These are phyloP conservation scores for Linnemannia elongata DNA, from an alignment of 192 early-diverging fungal genomes.

Conservation along the genomic window DNA sequence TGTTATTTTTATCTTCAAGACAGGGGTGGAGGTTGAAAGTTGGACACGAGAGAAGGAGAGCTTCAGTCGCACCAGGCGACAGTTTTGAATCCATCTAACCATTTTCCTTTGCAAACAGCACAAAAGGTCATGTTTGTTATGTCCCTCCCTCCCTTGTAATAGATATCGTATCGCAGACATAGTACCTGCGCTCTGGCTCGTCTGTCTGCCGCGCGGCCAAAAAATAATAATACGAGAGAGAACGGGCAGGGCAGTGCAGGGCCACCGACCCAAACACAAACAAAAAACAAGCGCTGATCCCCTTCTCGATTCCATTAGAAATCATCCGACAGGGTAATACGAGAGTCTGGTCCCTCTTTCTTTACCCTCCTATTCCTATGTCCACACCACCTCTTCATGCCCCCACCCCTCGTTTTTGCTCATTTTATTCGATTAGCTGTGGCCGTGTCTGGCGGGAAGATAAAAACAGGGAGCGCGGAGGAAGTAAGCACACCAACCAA, in stretches of 20 bases:
- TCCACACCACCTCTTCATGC: background rate
- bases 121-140: too few relatives aligned
- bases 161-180: background rate
- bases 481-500: background rate
- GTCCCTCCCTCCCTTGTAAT: too few relatives aligned
- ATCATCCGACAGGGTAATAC: background rate
- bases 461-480: background rate
- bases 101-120: too few relatives aligned
- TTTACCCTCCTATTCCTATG: background rate
- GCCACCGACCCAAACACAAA: background rate
- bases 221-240: background rate
- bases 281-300: background rate
- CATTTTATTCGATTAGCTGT: background rate
- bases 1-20: slow-evolving; percentile 5
- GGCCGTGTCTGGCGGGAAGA: background rate
- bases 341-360: background rate
- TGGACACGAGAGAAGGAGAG: background rate
- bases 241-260: background rate
- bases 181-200: background rate
- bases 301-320: background rate
- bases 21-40: slow-evolving; percentile 2
- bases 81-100: too few relatives aligned
- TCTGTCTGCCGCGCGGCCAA: background rate
- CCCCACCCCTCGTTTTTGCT: background rate
- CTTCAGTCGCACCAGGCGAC: too few relatives aligned